These are phyloP conservation scores for Ophiocordyceps sinensis DNA, from an alignment of 2,329 filamentous ascomycete genomes.

Conservation along the genomic window DNA sequence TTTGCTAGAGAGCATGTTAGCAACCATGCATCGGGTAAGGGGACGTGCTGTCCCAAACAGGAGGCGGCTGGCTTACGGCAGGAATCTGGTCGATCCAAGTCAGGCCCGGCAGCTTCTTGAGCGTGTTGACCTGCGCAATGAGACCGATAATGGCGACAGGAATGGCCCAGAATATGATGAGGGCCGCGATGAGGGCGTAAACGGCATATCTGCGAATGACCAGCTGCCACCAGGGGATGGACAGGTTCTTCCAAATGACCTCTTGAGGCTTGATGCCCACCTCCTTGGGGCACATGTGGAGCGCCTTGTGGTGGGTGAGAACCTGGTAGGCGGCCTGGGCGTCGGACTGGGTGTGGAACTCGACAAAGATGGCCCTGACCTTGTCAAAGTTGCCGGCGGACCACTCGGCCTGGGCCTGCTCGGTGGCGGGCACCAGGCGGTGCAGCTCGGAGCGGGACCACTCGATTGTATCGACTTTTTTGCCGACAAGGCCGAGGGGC, in stretches of 20 bases:
- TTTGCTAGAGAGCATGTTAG: slow-evolving; percentile 12
- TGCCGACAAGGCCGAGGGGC: slow-evolving; percentile 47
- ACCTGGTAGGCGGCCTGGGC: slow-evolving; percentile 79
- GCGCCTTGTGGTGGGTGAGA: slow-evolving; percentile 63
- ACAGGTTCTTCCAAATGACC: slow-evolving; percentile 73
- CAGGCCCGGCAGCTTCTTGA: slow-evolving; percentile 55
- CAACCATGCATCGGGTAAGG: not conserved
- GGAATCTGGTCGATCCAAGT: slow-evolving; percentile 63
- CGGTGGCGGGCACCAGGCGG: slow-evolving; percentile 48
- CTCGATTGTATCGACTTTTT: slow-evolving; percentile 70
- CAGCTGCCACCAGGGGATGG: slow-evolving; percentile 56
- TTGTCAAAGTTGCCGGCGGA: slow-evolving; percentile 47
- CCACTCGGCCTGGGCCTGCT: slow-evolving; percentile 48
- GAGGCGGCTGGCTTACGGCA: slow-evolving; percentile 6
- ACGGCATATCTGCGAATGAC: slow-evolving; percentile 53
- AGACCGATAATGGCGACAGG: slow-evolving; percentile 67
- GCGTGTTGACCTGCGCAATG: slow-evolving; percentile 67
- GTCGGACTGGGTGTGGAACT: slow-evolving; percentile 69
- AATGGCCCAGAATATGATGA: slow-evolving; percentile 76
- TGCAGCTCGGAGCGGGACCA: slow-evolving; percentile 51
- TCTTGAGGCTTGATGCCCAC: slow-evolving; percentile 71
- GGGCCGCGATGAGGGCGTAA: slow-evolving; percentile 49
- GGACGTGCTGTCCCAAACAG: too few relatives aligned
- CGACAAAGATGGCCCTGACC: slow-evolving; percentile 74
- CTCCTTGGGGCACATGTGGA: slow-evolving; percentile 74